Base-by-base conservation (phyloP, 2,329 filamentous ascomycete species). In the Ramichloridium luteum region DNA sequence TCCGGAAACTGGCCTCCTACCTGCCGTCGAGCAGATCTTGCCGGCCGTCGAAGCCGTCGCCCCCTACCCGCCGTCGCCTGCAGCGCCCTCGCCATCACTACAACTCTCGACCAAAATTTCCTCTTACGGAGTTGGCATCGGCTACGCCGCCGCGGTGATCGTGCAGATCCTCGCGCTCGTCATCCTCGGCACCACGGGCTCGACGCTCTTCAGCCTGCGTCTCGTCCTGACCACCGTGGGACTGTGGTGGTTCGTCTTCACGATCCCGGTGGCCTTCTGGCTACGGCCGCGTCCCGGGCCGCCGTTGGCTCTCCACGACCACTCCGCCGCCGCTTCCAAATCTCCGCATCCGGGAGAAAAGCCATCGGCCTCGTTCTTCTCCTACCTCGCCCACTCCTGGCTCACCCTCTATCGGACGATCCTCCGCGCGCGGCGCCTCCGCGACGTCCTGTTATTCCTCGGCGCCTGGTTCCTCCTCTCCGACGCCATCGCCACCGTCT, bases 381-480 rank as follows among this genome's bases (percentile, higher is more conserved):
- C 71, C 4, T 93, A 94, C 53, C 72, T 93, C 22, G 60, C 65
- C 0, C 88, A 81, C 54, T 80, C 86, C 0, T 98, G 90, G 90
- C 77, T 72, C 35, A 84, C 83, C 3, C 68, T 98, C 1, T 86
- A 77, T 42, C 77, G 76, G 36, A 96, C 90, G 0, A 61, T 86
- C 8, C 70, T 74, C 45, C 71, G 85, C 27, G 86, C 88, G 3
- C 67, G 78, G 10, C 69, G 71, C 8, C 66, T 88, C 5, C 62
- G 74, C 30, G 82, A 90, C 46, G 77, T 88, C 16, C 61, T 81
- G 16, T 63, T 88, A 5, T 90, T 90, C 53, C 69, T 98, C 4
- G 74, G 70, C 3, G 85, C 83, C 4, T 98, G 90, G 90, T 94
- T 98, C 53, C 68, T 98, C 16, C 69, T 98, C 2, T 93, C 82